phyloP scores from a whole-genome alignment of 2,329 filamentous ascomycete species.

The Ceratocystis papillata region DNA sequence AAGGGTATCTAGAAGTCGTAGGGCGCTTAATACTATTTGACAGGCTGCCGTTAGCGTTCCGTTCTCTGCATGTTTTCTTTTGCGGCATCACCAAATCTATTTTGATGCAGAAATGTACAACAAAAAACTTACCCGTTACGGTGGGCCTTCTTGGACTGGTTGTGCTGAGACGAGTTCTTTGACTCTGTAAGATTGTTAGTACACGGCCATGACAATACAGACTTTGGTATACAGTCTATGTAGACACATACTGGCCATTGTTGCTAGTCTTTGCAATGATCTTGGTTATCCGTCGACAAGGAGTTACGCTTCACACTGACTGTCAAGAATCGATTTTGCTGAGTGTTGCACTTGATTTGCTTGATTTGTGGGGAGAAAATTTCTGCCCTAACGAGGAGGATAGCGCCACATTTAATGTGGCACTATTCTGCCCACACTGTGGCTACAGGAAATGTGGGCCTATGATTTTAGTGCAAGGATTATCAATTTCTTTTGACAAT shows the following conservation, averaged over 20 bases:
- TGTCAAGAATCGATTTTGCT: conserved; percentile 30
- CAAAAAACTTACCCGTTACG: conserved; percentile 65
- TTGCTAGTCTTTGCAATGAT: conserved; percentile 30
- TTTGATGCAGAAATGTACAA: too few species aligned
- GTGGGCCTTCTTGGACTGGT: conserved; percentile 97
- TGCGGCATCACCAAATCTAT: not conserved
- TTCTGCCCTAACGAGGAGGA: conserved; percentile 26
- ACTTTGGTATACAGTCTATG: not conserved
- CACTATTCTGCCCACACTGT: not conserved
- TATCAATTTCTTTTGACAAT: not conserved
- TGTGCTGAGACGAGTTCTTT: conserved; percentile 99
- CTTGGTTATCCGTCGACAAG: conserved; percentile 26
- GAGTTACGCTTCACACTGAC: conserved; percentile 28
- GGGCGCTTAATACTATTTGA: conserved; percentile 96
- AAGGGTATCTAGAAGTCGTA: conserved; percentile 97
- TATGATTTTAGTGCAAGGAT: not conserved
- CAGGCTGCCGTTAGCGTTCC: not conserved
- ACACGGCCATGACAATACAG: not conserved
- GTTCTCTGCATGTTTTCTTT: not conserved
- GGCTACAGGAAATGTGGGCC: not conserved
- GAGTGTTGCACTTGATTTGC: conserved; percentile 8
- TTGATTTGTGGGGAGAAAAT: conserved; percentile 25
- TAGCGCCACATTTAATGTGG: conserved; percentile 14
- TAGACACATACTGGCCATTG: conserved; percentile 35
- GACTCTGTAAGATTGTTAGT: conserved; percentile 55